Percentiles rank a stretch among this genome's conserved stretches.
Evolutionary conservation across 495 filamentous ascomycete species (phyloP).

Genomic region (Sordaria brevicollis): DNA sequence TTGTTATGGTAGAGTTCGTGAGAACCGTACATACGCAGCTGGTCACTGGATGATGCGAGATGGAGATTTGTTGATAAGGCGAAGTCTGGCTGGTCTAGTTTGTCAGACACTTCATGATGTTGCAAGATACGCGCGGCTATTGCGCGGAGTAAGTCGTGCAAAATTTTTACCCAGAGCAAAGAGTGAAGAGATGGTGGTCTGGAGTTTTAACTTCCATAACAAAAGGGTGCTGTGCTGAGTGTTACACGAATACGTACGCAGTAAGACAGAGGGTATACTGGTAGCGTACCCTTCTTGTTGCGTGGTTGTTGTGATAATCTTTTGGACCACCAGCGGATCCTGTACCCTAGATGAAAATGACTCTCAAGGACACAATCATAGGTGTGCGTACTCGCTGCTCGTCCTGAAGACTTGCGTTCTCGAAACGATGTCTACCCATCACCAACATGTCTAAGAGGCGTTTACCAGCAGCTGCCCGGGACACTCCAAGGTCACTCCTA

Average conservation of each 20-base stretch:
- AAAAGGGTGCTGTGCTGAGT: neutral
- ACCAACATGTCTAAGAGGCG: neutral
- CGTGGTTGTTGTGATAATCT: neutral
- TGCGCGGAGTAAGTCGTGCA: neutral
- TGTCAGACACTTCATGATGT: neutral
- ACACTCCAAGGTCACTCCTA: neutral
- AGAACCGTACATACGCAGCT: neutral
- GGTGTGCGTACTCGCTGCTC: neutral
- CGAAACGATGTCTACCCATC: neutral
- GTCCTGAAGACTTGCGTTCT: neutral
- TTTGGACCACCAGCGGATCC: neutral
- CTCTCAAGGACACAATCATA: neutral
- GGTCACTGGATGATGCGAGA: neutral
- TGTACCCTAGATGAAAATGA: neutral
- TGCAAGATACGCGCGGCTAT: neutral
- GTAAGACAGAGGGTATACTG: neutral
- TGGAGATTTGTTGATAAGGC: neutral
- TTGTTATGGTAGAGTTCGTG: neutral
- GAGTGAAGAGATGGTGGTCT: neutral
- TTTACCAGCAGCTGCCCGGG: neutral
- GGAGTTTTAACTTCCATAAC: neutral
- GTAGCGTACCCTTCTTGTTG: neutral
- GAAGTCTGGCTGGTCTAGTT: neutral
- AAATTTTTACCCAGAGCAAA: neutral
- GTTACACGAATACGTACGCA: neutral